Base-by-base conservation (phyloP, 2,329 filamentous ascomycete species). In the Sclerotinia subarctica region DNA sequence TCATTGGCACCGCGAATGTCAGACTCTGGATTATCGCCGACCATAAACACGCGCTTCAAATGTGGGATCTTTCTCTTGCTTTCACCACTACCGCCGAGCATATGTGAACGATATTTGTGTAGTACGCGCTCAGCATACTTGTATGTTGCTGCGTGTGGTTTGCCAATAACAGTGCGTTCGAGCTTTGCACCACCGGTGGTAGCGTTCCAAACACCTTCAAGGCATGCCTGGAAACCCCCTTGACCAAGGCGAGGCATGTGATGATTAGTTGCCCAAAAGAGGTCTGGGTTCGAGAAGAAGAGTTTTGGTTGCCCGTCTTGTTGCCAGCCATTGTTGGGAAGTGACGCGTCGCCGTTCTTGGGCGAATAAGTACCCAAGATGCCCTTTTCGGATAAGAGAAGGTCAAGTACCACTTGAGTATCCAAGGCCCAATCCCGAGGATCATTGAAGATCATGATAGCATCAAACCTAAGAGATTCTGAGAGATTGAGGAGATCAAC, bases 341-440 rank as follows among this genome's bases (percentile, higher is more conserved):
- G 82, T 35, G 83, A 80, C 0, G 76, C 35, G 69, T 89, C 81
- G 53, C 88, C 89, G 77, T 97, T 96, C 76, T 86, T 88, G 15
- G 83, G 72, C 0, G 91, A 94, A 53, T 91, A 83, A 0, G 94
- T 97, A 35, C 94, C 95, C 5, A 97, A 77, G 68, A 92, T 86
- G 24, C 95, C 95, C n/a, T 84, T 75, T 24, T 86, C 83, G 0
- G 94, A 97, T 52, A 96, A 83, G 8, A 98, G 82, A 15, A 97
- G 81, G 78, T 99, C 95, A 66, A 90, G 79, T 68, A 98, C 90
- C 73, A 98, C 82, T 77, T 96, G 91, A 2, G 88, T 88, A 78
- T 98, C 94, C 13, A 97, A 84, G 0, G 91, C 93, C 95, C 95
- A 99, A 81, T 99, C 95, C 67, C 95, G 87, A 4, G 95, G 94